These are phyloP conservation scores for Westerdykella aurantiaca DNA, from an alignment of 2,329 filamentous ascomycete species.

Conservation along the genomic window DNA sequence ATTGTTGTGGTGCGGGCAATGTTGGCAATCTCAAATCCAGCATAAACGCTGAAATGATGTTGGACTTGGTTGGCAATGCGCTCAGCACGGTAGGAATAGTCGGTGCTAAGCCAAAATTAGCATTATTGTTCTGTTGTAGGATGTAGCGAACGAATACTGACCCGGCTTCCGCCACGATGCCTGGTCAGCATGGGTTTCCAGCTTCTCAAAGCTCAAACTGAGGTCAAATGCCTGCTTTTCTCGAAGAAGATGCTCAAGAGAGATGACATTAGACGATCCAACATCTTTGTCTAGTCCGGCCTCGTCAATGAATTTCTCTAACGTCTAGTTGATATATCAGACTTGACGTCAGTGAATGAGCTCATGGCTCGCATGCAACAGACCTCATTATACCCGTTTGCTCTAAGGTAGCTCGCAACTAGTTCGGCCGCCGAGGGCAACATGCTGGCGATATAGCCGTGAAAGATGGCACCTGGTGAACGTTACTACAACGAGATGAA, in stretches of 20 bases:
- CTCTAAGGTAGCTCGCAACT: conserved; percentile 39
- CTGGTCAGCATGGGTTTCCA: conserved; percentile 42
- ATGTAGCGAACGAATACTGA: conserved; percentile 19
- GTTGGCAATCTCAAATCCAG: conserved; percentile 28
- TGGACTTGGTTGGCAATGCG: conserved; percentile 45
- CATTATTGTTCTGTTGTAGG: not conserved
- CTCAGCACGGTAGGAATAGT: conserved; percentile 38
- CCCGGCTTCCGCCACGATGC: conserved; percentile 45
- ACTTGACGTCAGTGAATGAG: conserved; percentile 2
- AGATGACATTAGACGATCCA: conserved; percentile 46
- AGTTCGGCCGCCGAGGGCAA: conserved; percentile 38
- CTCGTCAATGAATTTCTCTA: conserved; percentile 54
- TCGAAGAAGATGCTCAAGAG: conserved; percentile 55
- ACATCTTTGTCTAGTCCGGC: conserved; percentile 49
- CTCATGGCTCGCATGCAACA: conserved; percentile 5
- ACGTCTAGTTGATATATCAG: conserved; percentile 39
- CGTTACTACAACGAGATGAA: not conserved
- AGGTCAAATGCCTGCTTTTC: conserved; percentile 57
- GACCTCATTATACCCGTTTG: conserved; percentile 40
- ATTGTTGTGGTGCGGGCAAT: conserved; percentile 13
- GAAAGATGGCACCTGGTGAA: not conserved
- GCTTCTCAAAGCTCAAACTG: conserved; percentile 51
- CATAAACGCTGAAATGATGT: conserved; percentile 49
- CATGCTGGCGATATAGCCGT: conserved; percentile 12
- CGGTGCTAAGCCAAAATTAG: conserved; percentile 38